Evolutionary conservation across 768 basidiomycete genomes (phyloP), one percentile per base, ranked within the genome.

Genomic region (Amanita brunnescens): DNA sequence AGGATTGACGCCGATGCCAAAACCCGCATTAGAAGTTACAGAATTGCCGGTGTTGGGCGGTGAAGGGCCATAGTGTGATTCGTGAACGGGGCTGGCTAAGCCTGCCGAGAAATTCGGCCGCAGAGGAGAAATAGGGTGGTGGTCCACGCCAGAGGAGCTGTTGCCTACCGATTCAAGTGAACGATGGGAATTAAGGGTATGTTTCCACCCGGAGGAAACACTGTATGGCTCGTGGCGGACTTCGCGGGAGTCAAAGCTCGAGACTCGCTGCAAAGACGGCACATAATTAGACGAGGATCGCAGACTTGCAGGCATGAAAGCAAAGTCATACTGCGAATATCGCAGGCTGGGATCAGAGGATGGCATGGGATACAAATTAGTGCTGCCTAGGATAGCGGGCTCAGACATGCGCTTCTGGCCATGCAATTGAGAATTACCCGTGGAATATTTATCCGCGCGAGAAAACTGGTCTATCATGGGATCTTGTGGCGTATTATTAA

Each of bases 351-450:
- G 51, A 52, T 66, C 65, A 35, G 65, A 49, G 50, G 69, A 49
- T 39, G 69, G 60, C 47, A 65, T 55, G 37, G 68, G 56, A 60
- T 78, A 71, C 48, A 72, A 55, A 62, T 69, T 70, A 57, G 70
- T 59, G 45, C 60, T 59, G 47, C 63, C 60, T 54, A 75, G 70
- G 55, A 77, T 68, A 49, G 78, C 67, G 42, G 83, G 81, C 62
- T 84, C 82, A 60, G 83, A 85, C 79, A 83, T 81, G 64, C 83
- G 79, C 61, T 82, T 72, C 48, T 80, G 79, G 68, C 81, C 80
- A 52, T 76, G 65, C 55, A 71, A 61, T 52, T 68, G 57, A 61
- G 67, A 58, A 61, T 65, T 65, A 54, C 50, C 63, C 53, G 59
- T 60, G 55, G 66, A 61, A 61, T 64, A 70, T 59, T 70, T 68